Conservation (phyloP, 768 basidiomycete genomes). For the Agaricus bisporus region DNA sequence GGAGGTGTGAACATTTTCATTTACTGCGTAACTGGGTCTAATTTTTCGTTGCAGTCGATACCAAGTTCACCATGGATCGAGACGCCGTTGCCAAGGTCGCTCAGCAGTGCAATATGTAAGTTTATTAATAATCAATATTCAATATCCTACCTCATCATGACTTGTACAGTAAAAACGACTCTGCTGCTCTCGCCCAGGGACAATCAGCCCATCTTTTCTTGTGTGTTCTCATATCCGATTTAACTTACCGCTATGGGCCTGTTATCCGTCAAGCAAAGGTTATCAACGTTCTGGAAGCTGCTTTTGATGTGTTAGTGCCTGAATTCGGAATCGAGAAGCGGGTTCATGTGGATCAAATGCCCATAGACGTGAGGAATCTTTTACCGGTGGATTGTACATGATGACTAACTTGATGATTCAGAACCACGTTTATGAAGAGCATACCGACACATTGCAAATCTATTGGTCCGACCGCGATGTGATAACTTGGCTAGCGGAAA, state of each 20-base stretch:
- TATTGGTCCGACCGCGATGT: constrained; percentile 97
- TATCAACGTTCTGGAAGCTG: constrained; percentile 93
- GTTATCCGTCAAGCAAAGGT: constrained; percentile 95
- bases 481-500: constrained; percentile 90
- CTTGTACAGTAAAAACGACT: constrained; percentile 72
- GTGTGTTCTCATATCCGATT: constrained; percentile 89
- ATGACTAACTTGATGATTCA: constrained; percentile 21
- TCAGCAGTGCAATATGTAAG: constrained; percentile 96
- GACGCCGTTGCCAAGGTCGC: constrained; percentile 97
- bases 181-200: constrained; percentile 88
- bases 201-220: constrained; percentile 95
- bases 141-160: background rate
- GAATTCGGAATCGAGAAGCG: constrained; percentile 99
- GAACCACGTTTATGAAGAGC: constrained; percentile 97
- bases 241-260: constrained; percentile 92
- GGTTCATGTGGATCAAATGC: constrained; percentile 98
- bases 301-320: constrained; percentile 92
- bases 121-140: constrained; percentile 5
- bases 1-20: constrained; percentile 40
- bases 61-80: constrained; percentile 95
- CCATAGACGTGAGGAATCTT: constrained; percentile 70
- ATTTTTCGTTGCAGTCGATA: constrained; percentile 40
- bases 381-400: background rate
- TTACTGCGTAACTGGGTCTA: constrained; percentile 1
- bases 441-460: constrained; percentile 84